Conservation (phyloP, 768 basidiomycete genomes). For the Butyriboletus loyo region DNA sequence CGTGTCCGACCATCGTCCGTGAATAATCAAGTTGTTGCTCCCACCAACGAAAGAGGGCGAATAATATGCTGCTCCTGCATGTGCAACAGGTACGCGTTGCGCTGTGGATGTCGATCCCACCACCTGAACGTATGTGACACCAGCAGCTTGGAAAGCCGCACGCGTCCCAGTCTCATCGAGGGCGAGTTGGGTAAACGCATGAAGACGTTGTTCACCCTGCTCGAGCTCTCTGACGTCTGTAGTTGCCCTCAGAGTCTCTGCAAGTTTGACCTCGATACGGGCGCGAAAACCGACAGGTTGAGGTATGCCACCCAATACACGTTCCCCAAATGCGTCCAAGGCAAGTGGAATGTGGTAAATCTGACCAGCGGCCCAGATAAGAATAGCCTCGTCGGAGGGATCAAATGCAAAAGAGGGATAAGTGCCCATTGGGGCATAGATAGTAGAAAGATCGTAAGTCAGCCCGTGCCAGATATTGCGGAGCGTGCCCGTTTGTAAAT, state of each 20-base stretch:
- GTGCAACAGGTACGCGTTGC: slow-evolving; percentile 46
- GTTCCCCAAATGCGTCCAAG: slow-evolving; percentile 44
- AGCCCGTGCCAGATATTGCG: slow-evolving; percentile 67
- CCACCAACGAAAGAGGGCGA: slow-evolving; percentile 55
- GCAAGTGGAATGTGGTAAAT: slow-evolving; percentile 59
- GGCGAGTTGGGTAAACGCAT: slow-evolving; percentile 59
- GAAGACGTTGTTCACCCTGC: slow-evolving; percentile 52
- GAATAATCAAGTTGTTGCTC: slow-evolving; percentile 50
- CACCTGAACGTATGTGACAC: slow-evolving; percentile 32
- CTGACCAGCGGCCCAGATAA: slow-evolving; percentile 75
- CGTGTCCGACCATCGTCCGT: slow-evolving; percentile 66
- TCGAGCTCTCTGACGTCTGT: slow-evolving; percentile 56
- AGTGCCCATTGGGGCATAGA: slow-evolving; percentile 77
- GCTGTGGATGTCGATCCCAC: slow-evolving; percentile 29
- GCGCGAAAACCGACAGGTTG: slow-evolving; percentile 56
- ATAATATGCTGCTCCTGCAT: slow-evolving; percentile 53
- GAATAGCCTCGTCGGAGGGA: slow-evolving; percentile 34
- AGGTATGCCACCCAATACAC: slow-evolving; percentile 38
- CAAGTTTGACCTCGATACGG: slow-evolving; percentile 60
- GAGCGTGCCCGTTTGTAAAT: slow-evolving; percentile 62
- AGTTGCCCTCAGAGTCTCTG: slow-evolving; percentile 50
- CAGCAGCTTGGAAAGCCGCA: slow-evolving; percentile 68
- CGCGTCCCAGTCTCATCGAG: slow-evolving; percentile 51
- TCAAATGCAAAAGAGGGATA: slow-evolving; percentile 71
- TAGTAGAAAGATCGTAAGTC: slow-evolving; percentile 58